Evolutionary conservation across 352 stramenopile genomes (phyloP), one percentile per base, ranked within the genome.

Genomic region (Pythium monospermum): DNA sequence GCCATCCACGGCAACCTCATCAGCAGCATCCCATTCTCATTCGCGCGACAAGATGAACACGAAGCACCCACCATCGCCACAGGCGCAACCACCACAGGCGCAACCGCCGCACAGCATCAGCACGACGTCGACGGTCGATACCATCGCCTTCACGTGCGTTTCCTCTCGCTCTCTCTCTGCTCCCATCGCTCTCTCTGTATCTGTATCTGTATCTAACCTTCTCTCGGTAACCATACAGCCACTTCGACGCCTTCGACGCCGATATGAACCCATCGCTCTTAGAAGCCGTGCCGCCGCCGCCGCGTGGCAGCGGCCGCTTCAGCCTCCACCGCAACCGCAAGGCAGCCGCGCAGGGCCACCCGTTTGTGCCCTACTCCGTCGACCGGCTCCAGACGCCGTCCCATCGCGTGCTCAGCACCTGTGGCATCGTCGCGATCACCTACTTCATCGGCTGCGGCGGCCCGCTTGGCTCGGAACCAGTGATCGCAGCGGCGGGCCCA

Each of bases 361-460:
- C 15, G 10, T 46, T 8, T 4, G 19, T 19, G 21, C 39, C 28
- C 23, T 25, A 25, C 11, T 46, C 38, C 5, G 40, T 57, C 15
- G 49, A 58, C 23, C 32, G 32, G 23, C n/a, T 58, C 22, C 25
- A 27, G 10, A 30, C 10, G 3, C 18, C 39, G 18, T 59, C 52
- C 11, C 52, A 59, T 22, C 65, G 65, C 31, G 61, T 73, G 13
- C 44, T 73, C 11, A 52, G 60, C 27, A 62, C 52, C 0, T 12
- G 50, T 2, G 39, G 61, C 22, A 60, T 73, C 39, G 53, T 59
- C 13, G 50, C 56, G 7, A 69, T 73, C 47, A 54, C 57, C 7
- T 73, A 60, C 33, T 55, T 69, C 42, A 53, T 59, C 39, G 51
- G 59, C 18, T 66, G 64, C 28, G 55, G 59, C 13, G 60, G 64